Evolutionary conservation across 305 asterid genomes (phyloP).

Genomic region (Caryopteris hybrid): DNA sequence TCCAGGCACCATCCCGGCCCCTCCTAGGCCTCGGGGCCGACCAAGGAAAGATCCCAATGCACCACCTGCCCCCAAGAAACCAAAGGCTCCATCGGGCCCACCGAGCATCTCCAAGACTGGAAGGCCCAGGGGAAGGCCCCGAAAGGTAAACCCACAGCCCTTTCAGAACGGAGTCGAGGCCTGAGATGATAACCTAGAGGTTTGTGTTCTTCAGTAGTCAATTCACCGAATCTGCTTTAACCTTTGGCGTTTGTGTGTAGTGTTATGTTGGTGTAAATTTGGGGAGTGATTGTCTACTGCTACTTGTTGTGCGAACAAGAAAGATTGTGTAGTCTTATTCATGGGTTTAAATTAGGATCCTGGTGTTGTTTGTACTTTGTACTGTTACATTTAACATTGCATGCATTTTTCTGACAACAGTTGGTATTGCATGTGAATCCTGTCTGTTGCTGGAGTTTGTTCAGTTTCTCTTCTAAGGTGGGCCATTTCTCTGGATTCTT

Average conservation of each 20-base stretch:
- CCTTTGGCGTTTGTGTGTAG: conserved; percentile 19
- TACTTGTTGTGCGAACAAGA: conserved; percentile 9
- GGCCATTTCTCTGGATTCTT: conserved; percentile 1
- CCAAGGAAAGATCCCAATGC: conserved; percentile 77
- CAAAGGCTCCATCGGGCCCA: conserved; percentile 42
- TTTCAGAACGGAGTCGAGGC: conserved; percentile 51
- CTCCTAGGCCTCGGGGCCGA: conserved; percentile 67
- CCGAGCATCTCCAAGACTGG: conserved; percentile 39
- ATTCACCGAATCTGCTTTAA: conserved; percentile 3
- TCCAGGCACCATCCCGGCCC: conserved; percentile 20
- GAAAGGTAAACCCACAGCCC: conserved; percentile 41
- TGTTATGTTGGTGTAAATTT: conserved; percentile 19
- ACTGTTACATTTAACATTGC: neutral
- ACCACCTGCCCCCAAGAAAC: conserved; percentile 63
- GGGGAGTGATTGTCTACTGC: conserved; percentile 5
- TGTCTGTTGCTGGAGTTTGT: neutral
- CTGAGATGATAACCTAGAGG: conserved; percentile 16
- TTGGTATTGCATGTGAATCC: conserved; percentile 20
- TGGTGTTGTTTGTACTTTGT: conserved; percentile 19
- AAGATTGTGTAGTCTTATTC: conserved; percentile 10
- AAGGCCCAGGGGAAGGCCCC: conserved; percentile 55
- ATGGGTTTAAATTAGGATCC: conserved; percentile 8
- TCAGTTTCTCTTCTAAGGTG: conserved; percentile 14
- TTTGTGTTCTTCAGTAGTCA: conserved; percentile 20
- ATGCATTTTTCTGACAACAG: conserved; percentile 15